Evolutionary conservation across 2,329 filamentous ascomycete species (phyloP).

Genomic region (Diaporthe citri): DNA sequence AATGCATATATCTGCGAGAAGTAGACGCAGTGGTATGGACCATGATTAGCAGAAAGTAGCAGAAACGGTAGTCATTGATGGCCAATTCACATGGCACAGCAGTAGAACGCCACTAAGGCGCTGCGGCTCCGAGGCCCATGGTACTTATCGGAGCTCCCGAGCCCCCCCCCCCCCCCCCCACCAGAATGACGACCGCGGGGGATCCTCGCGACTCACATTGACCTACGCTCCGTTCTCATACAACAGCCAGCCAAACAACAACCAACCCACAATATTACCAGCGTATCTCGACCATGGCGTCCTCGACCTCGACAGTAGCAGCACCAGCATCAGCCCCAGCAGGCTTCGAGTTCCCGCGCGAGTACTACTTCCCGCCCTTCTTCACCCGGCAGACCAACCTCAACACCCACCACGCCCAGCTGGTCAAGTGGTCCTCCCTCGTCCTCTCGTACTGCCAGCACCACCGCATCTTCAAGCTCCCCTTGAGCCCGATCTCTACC

Average conservation of each 20-base stretch:
- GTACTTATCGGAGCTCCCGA: slow-evolving; percentile 13
- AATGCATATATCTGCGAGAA: background rate
- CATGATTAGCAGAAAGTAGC: background rate
- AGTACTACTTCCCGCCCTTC: slow-evolving; percentile 86
- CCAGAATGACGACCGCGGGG: slow-evolving; percentile 36
- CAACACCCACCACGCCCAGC: slow-evolving; percentile 79
- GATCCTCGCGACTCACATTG: background rate
- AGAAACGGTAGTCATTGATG: background rate
- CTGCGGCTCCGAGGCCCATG: background rate
- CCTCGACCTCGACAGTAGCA: background rate
- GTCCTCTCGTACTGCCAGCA: slow-evolving; percentile 87
- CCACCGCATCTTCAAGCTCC: slow-evolving; percentile 81
- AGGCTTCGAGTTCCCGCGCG: slow-evolving; percentile 69
- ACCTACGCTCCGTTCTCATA: background rate
- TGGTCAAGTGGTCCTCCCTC: slow-evolving; percentile 87
- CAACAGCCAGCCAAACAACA: background rate
- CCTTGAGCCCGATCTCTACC: slow-evolving; percentile 60
- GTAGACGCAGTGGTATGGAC: background rate
- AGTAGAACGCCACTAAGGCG: background rate
- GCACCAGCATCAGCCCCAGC: slow-evolving; percentile 5
- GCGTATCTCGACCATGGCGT: background rate
- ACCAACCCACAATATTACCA: background rate
- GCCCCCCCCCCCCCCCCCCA: slow-evolving; percentile 12
- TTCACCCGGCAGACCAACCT: slow-evolving; percentile 85
- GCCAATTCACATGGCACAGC: background rate